Evolutionary conservation across 2,329 filamentous ascomycete species (phyloP).

Genomic region (Pestalotiopsis sp.): DNA sequence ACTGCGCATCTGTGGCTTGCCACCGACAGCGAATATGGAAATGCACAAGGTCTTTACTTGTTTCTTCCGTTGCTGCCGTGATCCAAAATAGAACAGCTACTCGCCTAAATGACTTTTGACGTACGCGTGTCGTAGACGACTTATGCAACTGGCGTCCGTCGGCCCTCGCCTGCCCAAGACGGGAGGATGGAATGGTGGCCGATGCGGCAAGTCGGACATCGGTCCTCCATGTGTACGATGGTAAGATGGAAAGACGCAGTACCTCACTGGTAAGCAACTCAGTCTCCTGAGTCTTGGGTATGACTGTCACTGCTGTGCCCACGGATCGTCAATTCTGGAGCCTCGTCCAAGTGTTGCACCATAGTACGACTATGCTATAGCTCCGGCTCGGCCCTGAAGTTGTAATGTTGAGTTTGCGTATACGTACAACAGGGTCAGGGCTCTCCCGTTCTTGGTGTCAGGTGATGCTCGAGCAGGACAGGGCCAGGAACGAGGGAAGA

Average conservation of each 20-base stretch:
- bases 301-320: background rate
- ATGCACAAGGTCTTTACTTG: background rate
- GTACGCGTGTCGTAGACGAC: background rate
- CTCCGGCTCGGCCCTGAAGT: background rate
- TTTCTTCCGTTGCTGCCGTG: background rate
- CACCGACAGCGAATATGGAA: background rate
- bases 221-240: background rate
- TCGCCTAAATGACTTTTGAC: background rate
- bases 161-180: background rate
- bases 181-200: background rate
- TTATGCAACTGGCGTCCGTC: background rate
- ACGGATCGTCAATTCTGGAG: background rate
- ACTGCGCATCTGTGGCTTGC: slow-evolving; percentile 4
- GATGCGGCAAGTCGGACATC: slow-evolving; percentile 1
- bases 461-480: background rate
- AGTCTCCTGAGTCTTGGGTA: background rate
- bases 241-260: background rate
- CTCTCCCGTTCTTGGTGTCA: background rate
- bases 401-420: background rate
- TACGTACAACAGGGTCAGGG: background rate
- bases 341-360: background rate
- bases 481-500: background rate
- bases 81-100: background rate
- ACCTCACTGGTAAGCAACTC: background rate
- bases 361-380: background rate